Evolutionary conservation across 768 basidiomycete species (phyloP), one percentile per base, ranked within the genome.

Genomic region (Coprinopsis cinerea): DNA sequence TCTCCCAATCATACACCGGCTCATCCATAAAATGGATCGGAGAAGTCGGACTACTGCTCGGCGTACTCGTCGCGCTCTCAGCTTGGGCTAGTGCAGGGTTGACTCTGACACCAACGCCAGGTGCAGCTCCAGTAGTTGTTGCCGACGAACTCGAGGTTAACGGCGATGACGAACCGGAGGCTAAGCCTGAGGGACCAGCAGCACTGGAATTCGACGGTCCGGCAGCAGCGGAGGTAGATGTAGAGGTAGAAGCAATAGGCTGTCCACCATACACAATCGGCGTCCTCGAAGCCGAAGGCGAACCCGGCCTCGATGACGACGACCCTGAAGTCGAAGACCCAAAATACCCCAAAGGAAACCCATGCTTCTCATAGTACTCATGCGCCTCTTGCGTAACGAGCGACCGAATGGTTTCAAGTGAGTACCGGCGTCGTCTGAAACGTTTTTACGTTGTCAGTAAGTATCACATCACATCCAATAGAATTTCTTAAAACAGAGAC

Each of bases 1-100:
- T 52, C 51, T 52, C 51, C 51, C 51, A 52, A 47, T 52, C 51
- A 52, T 52, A 52, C 51, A 52, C 51, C 20, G 44, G 43, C 45
- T 52, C 51, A 42, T 52, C 51, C 51, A 52, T 52, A 42, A 52
- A 52, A 11, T 41, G 17, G 4, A 52, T 22, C 27, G 44, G 44
- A 32, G 36, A 40, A 15, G 51, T 52, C 24, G 51, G 51, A 40
- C 35, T 44, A 24, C 17, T 44, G 20, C 44, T 42, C 3, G 45
- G 44, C 10, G 25, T 40, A 28, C 51, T 41, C 13, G 4, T 27
- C 3, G 35, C 34, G 27, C 49, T 52, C 37, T 37, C 44, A 20
- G 40, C 49, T n/a, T n/a, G n/a, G n/a, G n/a, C n/a, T n/a, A n/a
- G n/a, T n/a, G n/a, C n/a, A n/a, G n/a, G n/a, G n/a, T n/a, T n/a